Base-by-base conservation (phyloP, 306 rosid species). In the Cicer arietinum region DNA sequence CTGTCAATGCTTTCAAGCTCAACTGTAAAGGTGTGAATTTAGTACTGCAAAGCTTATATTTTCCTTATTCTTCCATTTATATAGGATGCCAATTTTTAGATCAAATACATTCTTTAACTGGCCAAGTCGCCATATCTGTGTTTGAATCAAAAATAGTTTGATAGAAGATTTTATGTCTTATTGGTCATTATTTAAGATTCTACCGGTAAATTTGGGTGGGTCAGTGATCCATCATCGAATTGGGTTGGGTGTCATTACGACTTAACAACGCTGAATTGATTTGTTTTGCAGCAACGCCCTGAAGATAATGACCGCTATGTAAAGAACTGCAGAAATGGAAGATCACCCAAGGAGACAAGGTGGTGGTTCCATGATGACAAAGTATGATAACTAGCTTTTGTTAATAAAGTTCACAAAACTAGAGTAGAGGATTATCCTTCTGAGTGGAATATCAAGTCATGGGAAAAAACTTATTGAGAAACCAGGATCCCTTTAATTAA, bases 341-440 rank as follows among this genome's bases (percentile, higher is more conserved):
- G 99, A 81, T 95, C 99, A 14, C 99, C 99, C 6, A 95, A 95
- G 87, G 98, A 95, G 92, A 95, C 99, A 6, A 92, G 99, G 88
- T 95, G 99, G 99, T 95, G 99, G 99, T 95, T 95, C 88, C 99
- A 95, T 76, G 99, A 95, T 62, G 99, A 95, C 68, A 95, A 95
- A 85, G 99, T 95, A 73, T 95, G 84, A 85, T 47, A 72, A 56
- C 50, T 25, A 16, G 71, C 58, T 72, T 77, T 74, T 59, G 73
- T 77, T 74, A 69, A 51, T 84, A 62, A 62, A 83, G 87, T 76
- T 71, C 40, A 81, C 84, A 80, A 81, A 85, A 52, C 63, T 82
- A 85, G 86, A 77, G 78, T 79, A 79, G 86, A 74, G 80, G 83
- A 79, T 84, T 87, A 65, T 83, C 87, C 85, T 87, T 84, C 72